Evolutionary conservation across 208 protist genomes (phyloP).

Genomic region (Trypanosoma scelopori): DNA sequence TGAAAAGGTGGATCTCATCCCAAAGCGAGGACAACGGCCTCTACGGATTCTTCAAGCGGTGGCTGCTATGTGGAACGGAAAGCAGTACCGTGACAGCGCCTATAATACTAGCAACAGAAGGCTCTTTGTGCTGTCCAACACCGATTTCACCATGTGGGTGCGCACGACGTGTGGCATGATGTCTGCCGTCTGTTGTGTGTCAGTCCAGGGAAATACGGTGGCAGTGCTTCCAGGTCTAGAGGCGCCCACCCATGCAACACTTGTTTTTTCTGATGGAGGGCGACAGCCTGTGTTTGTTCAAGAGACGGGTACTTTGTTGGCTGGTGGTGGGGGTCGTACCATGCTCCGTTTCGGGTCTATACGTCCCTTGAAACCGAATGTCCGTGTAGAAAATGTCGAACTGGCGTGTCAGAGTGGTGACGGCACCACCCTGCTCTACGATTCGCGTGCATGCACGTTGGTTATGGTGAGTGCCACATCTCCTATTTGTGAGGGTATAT

Average conservation of each 20-base stretch:
- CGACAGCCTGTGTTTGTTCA: conserved; percentile 37
- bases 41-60: conserved; percentile 27
- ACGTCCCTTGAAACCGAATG: conserved; percentile 20
- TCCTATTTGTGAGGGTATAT: conserved; percentile 37
- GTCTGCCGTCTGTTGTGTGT: conserved; percentile 7
- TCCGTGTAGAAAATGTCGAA: conserved; percentile 16
- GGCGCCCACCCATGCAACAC: conserved; percentile 25
- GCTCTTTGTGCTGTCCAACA: conserved; percentile 27
- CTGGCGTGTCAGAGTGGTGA: conserved; percentile 20
- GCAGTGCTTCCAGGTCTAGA: conserved; percentile 18
- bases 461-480: conserved; percentile 40
- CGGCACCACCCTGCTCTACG: conserved; percentile 41
- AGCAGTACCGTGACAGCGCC: conserved; percentile 13
- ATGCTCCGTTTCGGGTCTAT: conserved; percentile 18
- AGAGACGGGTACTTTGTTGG: not conserved
- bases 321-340: not conserved
- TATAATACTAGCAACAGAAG: conserved; percentile 16
- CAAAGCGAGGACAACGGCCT: conserved; percentile 3
- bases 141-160: conserved; percentile 26
- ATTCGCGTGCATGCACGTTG: conserved; percentile 39
- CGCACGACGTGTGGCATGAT: conserved; percentile 2
- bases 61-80: conserved; percentile 12
- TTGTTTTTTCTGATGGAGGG: conserved; percentile 43
- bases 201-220: conserved; percentile 8
- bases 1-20: conserved; percentile 23